phyloP scores from a whole-genome alignment of 148 eudicot species.

The Cornus florida region DNA sequence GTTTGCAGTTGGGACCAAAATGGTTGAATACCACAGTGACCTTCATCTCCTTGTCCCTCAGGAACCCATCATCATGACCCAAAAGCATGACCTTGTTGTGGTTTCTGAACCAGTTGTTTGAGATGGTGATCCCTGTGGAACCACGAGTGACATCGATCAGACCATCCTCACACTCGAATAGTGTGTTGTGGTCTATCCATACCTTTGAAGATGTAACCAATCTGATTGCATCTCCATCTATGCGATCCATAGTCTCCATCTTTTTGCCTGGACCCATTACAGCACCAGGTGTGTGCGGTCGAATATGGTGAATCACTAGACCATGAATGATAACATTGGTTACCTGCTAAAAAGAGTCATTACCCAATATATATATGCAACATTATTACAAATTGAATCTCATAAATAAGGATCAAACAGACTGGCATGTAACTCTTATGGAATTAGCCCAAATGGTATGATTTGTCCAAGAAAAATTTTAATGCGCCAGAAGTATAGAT shows the following conservation, averaged over 20 bases:
- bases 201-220: conserved; percentile 55
- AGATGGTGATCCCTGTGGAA: conserved; percentile 69
- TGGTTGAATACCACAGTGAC: conserved; percentile 79
- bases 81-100: conserved; percentile 88
- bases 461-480: no score
- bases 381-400: not conserved
- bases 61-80: conserved; percentile 74
- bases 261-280: conserved; percentile 54
- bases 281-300: conserved; percentile 42
- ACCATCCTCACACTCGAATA: conserved; percentile 62
- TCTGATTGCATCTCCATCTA: conserved; percentile 75
- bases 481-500: no score
- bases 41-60: conserved; percentile 67
- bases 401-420: not conserved
- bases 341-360: conserved; percentile 26
- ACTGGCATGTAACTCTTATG: no score
- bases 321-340: conserved; percentile 83
- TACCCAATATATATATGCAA: not conserved
- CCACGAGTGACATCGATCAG: conserved; percentile 81
- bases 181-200: conserved; percentile 87
- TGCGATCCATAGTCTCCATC: conserved; percentile 31
- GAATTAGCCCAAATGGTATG: no score
- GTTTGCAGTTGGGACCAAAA: conserved; percentile 76
- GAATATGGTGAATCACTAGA: conserved; percentile 55
- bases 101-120: conserved; percentile 77